Conservation (phyloP, 495 filamentous ascomycete genomes). For the Polyplosphaeria fusca region DNA sequence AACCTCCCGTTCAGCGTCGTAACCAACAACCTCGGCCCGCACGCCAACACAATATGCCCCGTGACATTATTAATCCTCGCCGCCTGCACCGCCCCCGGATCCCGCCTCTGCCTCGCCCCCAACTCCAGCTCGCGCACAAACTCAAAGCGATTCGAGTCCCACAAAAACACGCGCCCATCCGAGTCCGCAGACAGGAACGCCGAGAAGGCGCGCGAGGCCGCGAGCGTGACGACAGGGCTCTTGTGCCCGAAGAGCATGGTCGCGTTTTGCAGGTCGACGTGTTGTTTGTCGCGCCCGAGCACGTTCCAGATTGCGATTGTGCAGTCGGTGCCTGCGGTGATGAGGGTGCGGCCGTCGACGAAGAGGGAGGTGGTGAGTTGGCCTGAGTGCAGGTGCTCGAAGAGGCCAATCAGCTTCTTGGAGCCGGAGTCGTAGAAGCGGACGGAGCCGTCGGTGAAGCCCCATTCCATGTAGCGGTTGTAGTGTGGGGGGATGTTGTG, state of each 20-base stretch:
- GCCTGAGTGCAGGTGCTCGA: slow-evolving; percentile 88
- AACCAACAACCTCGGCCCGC: slow-evolving; percentile 66
- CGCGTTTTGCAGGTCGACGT: slow-evolving; percentile 71
- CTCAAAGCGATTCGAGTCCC: slow-evolving; percentile 87
- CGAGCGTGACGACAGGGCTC: slow-evolving; percentile 72
- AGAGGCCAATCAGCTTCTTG: slow-evolving; percentile 72
- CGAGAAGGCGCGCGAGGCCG: slow-evolving; percentile 82
- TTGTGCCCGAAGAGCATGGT: slow-evolving; percentile 87
- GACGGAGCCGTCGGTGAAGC: slow-evolving; percentile 86
- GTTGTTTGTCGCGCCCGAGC: slow-evolving; percentile 57
- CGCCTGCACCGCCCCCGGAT: slow-evolving; percentile 53
- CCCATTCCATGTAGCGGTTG: slow-evolving; percentile 95
- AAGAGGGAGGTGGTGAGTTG: slow-evolving; percentile 78
- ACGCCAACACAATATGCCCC: slow-evolving; percentile 82
- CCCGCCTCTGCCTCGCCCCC: slow-evolving; percentile 34
- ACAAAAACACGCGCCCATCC: slow-evolving; percentile 80
- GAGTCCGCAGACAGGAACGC: slow-evolving; percentile 74
- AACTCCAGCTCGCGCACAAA: slow-evolving; percentile 74
- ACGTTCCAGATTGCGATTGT: slow-evolving; percentile 80
- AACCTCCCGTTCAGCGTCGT: slow-evolving; percentile 86
- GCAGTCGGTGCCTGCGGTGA: slow-evolving; percentile 89
- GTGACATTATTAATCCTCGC: slow-evolving; percentile 84
- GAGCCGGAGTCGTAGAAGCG: slow-evolving; percentile 82
- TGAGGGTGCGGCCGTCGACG: slow-evolving; percentile 82
- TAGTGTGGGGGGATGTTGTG: slow-evolving; percentile 82